Conservation (phyloP, 2,329 filamentous ascomycete genomes). For the Fusarium torreyae region DNA sequence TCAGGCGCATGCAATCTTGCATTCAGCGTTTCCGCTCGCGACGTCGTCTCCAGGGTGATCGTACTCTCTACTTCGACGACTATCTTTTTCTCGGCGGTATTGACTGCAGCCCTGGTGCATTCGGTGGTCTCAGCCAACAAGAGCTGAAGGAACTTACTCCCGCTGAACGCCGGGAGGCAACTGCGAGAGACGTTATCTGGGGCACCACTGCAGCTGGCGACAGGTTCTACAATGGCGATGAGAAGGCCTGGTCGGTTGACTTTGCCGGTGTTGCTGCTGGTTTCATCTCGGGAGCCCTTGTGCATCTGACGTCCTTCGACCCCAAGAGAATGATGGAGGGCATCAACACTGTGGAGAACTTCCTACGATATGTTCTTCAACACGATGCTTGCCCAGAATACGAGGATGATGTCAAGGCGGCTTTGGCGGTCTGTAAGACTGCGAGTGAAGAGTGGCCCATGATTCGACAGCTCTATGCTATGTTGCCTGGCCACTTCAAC, state of each 20-base stretch:
- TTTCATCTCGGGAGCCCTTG: constrained; percentile 77
- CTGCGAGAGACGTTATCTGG: constrained; percentile 73
- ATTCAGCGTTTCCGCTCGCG: constrained; percentile 85
- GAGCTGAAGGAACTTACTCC: constrained; percentile 70
- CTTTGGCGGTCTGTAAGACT: constrained; percentile 75
- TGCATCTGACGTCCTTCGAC: constrained; percentile 70
- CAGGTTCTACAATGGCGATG: constrained; percentile 65
- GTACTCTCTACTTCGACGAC: constrained; percentile 78
- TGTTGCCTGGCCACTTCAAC: constrained; percentile 86
- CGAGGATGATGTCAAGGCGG: constrained; percentile 74
- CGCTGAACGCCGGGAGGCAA: constrained; percentile 73
- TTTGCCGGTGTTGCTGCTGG: constrained; percentile 84
- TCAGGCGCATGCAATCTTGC: constrained; percentile 85
- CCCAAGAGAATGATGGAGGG: constrained; percentile 68
- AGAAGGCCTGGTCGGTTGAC: constrained; percentile 81
- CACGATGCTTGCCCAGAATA: constrained; percentile 92
- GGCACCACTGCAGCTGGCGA: constrained; percentile 59
- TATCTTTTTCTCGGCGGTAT: constrained; percentile 90
- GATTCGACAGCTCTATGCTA: constrained; percentile 64
- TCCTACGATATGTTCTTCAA: constrained; percentile 87
- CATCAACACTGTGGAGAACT: constrained; percentile 82
- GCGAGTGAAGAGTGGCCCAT: constrained; percentile 78
- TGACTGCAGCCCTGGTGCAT: constrained; percentile 69
- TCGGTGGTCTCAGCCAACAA: constrained; percentile 73
- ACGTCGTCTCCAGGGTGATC: constrained; percentile 78